Base-by-base conservation (phyloP, 192 early-diverging fungal genomes). In the Backusella morwellensis region DNA sequence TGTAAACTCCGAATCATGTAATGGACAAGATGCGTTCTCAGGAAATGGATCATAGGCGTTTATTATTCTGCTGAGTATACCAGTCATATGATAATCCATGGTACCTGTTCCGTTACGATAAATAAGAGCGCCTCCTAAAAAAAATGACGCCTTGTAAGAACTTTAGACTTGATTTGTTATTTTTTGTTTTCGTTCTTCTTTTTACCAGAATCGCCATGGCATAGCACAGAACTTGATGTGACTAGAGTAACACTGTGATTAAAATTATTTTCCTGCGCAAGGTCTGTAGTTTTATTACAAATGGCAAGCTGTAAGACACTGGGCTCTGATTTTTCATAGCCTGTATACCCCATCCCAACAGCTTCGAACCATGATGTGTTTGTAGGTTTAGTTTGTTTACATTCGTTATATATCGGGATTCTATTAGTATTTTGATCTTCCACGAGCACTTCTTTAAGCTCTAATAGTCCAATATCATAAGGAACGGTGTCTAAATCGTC, bases 191-290 rank as follows among this genome's bases (percentile, higher is more conserved):
- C 47, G 52, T 14, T 72, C 44, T 72, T 29, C 15, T 50, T 32
- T 71, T 50, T 74, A 74, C 73, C 73, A 6, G 75, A 75, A 35
- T 75, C 75, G 38, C 75, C 75, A 38, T 75, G 75, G 19, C 75
- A 75, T 52, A 75, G 12, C 4, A 40, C 36, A 15, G 75, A 38
- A 34, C 42, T 26, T 42, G 66, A 68, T 2, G 38, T 47, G 21
- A 35, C 29, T 29, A 69, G 15, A 63, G 44, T 47, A 17, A 75
- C 38, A 32, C 34, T 68, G 6, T 67, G 6, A 26, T 67, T 68
- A 23, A 50, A 44, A 47, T 44, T 67, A 35, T 34, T 21, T 36
- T 67, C 35, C 41, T 38, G 40, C 11, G 32, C 35, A 17, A 36
- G 23, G 26, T 35, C 35, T 26, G 36, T 15, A 63, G 75, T 36